These are phyloP conservation scores for Tieghemostelium lacteum DNA, from an alignment of 78 protist genomes.

Conservation along the genomic window DNA sequence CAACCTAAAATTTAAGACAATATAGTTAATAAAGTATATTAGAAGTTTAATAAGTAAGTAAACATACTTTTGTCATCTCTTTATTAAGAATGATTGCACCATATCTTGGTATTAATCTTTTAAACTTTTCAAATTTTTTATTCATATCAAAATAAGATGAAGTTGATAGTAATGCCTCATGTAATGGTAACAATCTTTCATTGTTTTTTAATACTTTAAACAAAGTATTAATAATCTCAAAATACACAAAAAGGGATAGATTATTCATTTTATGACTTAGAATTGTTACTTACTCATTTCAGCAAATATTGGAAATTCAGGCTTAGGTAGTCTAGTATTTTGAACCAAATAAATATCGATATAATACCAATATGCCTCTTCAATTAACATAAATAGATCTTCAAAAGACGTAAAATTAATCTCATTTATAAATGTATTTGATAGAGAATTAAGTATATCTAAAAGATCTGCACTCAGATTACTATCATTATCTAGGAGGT, in stretches of 20 bases:
- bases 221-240: neutral
- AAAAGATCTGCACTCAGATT: constrained; percentile 31
- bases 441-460: constrained; percentile 56
- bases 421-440: constrained; percentile 68
- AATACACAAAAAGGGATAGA: neutral
- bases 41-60: neutral
- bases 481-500: too few species aligned
- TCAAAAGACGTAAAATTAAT: constrained; percentile 60
- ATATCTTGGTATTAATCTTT: constrained; percentile 70
- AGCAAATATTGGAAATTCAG: constrained; percentile 37
- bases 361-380: constrained; percentile 77
- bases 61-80: constrained; percentile 64
- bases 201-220: constrained; percentile 45
- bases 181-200: constrained; percentile 72
- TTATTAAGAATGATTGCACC: constrained; percentile 68
- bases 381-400: constrained; percentile 74
- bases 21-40: neutral
- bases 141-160: constrained; percentile 40
- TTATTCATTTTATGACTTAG: neutral
- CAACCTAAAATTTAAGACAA: constrained; percentile 20
- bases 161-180: constrained; percentile 46
- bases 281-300: constrained; percentile 39
- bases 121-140: constrained; percentile 65
- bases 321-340: constrained; percentile 66
- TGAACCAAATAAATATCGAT: constrained; percentile 68